phyloP scores from a whole-genome alignment of 495 filamentous ascomycete genomes.

The Penicillium ochrochloron region DNA sequence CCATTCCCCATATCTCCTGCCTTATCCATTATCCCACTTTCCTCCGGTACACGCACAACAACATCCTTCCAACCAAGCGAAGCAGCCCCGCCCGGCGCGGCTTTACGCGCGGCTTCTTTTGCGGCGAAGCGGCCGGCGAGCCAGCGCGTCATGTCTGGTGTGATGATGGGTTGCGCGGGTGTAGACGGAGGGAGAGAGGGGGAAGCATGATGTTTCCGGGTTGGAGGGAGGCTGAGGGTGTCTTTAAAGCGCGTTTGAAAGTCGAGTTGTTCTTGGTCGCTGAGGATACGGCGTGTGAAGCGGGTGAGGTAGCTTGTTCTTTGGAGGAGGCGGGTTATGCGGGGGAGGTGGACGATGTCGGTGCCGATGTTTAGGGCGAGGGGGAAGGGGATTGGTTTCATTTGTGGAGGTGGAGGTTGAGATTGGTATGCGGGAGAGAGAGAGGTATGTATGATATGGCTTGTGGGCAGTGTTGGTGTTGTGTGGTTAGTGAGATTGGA shows the following conservation, averaged over 20 bases:
- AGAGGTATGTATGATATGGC: neutral
- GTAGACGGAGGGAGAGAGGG: conserved; percentile 1
- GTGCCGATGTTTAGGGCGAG: conserved; percentile 53
- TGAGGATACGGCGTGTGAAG: conserved; percentile 59
- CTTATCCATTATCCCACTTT: conserved; percentile 5
- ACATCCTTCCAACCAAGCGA: conserved; percentile 48
- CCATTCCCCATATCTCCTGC: neutral
- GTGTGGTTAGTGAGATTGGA: neutral
- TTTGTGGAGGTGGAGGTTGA: conserved; percentile 1
- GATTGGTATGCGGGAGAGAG: neutral
- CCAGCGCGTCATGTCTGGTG: conserved; percentile 50
- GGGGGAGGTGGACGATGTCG: conserved; percentile 59
- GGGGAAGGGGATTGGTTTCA: conserved; percentile 46
- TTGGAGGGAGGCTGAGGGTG: conserved; percentile 16
- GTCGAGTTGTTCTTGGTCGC: conserved; percentile 46
- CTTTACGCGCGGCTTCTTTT: conserved; percentile 55
- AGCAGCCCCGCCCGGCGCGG: conserved; percentile 47
- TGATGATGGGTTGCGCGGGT: conserved; percentile 20
- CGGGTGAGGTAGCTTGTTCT: conserved; percentile 48
- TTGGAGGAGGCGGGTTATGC: conserved; percentile 50
- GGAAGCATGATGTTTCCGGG: conserved; percentile 8
- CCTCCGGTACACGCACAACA: conserved; percentile 40
- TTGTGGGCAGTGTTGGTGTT: too few species aligned
- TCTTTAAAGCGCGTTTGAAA: conserved; percentile 45
- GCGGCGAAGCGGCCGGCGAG: conserved; percentile 54